These are phyloP conservation scores for Leptographium radiaticola DNA, from an alignment of 2,329 filamentous ascomycete species.

Conservation along the genomic window DNA sequence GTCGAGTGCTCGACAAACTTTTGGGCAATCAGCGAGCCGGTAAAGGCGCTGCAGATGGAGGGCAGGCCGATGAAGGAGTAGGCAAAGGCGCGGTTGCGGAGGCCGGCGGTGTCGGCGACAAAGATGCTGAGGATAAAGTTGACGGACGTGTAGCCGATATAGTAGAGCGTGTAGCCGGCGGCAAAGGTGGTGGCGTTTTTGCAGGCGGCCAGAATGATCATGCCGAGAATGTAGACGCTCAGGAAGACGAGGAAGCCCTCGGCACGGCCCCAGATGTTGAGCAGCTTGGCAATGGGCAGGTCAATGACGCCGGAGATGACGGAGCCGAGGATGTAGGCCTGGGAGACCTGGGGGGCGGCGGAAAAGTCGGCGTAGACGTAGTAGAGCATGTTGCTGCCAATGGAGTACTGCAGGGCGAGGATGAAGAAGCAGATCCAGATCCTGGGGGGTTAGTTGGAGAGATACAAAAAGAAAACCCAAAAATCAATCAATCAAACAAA, in stretches of 20 bases:
- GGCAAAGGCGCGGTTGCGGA: constrained; percentile 51
- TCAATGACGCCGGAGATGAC: constrained; percentile 46
- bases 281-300: constrained; percentile 51
- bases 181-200: constrained; percentile 45
- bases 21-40: constrained; percentile 41
- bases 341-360: constrained; percentile 38
- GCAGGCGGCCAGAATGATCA: constrained; percentile 54
- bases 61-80: constrained; percentile 50
- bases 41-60: constrained; percentile 51
- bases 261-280: constrained; percentile 54
- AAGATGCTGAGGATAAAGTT: constrained; percentile 37
- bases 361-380: constrained; percentile 38
- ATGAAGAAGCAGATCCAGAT: constrained; percentile 25
- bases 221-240: constrained; percentile 31
- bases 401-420: constrained; percentile 10
- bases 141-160: constrained; percentile 32
- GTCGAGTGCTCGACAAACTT: constrained; percentile 34
- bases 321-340: constrained; percentile 38
- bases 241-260: constrained; percentile 46
- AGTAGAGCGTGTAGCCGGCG: constrained; percentile 52
- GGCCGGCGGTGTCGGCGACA: constrained; percentile 51
- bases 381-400: constrained; percentile 25
- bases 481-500: too few relatives aligned
- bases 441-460: background rate
- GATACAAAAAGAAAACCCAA: too few relatives aligned